Conservation (phyloP, 768 basidiomycete species). For the Phaeotremella skinneri region DNA sequence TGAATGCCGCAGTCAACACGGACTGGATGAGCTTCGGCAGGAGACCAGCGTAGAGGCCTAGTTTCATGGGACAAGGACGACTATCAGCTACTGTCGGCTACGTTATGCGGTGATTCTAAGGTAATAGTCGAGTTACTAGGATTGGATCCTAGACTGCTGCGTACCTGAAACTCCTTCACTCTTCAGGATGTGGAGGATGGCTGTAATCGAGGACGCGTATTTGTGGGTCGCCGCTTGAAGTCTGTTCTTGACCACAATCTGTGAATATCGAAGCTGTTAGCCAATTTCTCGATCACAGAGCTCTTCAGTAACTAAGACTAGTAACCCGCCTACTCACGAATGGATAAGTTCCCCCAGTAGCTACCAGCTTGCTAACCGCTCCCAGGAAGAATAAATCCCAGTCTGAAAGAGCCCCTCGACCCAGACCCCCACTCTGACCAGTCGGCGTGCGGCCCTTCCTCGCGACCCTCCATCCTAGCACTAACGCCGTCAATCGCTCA, state of each 20-base stretch:
- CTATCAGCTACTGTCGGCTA: not conserved
- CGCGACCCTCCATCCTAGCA: constrained; percentile 64
- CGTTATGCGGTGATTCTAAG: not conserved
- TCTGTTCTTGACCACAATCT: constrained; percentile 52
- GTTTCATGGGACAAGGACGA: not conserved
- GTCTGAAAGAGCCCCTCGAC: constrained; percentile 64
- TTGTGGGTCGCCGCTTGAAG: constrained; percentile 62
- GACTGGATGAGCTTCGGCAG: constrained; percentile 85
- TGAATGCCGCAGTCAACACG: constrained; percentile 86
- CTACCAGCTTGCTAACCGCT: constrained; percentile 79
- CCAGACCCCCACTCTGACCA: constrained; percentile 49
- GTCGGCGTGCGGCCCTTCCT: constrained; percentile 57
- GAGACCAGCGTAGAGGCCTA: constrained; percentile 82
- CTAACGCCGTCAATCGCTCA: constrained; percentile 85
- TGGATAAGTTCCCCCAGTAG: constrained; percentile 66
- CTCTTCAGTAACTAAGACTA: no score
- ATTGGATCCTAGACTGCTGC: not conserved
- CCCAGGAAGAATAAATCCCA: constrained; percentile 94
- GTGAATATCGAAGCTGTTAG: no score
- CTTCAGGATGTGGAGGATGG: constrained; percentile 70
- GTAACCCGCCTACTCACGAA: constrained; percentile 61
- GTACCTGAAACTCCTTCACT: constrained; percentile 60
- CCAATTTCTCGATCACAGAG: no score
- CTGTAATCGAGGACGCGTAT: constrained; percentile 74
- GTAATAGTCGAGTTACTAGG: not conserved